These are phyloP conservation scores for Capsicum chinense DNA, from an alignment of 257 asterid genomes.

Conservation along the genomic window DNA sequence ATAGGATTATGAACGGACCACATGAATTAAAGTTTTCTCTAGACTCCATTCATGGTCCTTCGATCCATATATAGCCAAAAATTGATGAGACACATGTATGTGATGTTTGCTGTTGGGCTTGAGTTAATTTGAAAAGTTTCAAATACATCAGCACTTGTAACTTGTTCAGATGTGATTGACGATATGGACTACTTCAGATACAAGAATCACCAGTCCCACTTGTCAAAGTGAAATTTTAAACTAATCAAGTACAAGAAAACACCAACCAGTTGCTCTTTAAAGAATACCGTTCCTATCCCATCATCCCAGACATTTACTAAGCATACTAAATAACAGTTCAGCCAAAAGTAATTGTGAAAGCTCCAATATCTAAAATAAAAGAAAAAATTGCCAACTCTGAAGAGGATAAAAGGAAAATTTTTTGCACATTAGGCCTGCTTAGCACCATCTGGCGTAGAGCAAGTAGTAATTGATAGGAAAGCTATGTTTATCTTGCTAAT, in stretches of 20 bases:
- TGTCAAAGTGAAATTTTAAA: background rate
- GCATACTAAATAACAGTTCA: background rate
- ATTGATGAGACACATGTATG: background rate
- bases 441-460: slow-evolving; percentile 4
- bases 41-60: background rate
- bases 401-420: background rate
- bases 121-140: background rate
- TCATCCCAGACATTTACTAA: background rate
- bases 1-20: background rate
- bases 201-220: background rate
- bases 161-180: background rate
- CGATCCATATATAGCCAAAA: background rate
- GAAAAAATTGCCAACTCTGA: background rate
- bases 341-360: background rate
- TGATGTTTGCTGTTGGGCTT: slow-evolving; percentile 6
- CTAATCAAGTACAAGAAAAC: background rate
- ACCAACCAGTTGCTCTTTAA: background rate
- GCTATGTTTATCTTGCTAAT: background rate
- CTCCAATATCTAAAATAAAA: background rate
- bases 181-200: background rate
- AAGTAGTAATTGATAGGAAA: background rate
- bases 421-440: background rate
- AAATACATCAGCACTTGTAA: background rate
- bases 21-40: background rate
- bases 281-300: background rate